phyloP scores from a whole-genome alignment of 257 asterid species.

The Eustoma russellianum region DNA sequence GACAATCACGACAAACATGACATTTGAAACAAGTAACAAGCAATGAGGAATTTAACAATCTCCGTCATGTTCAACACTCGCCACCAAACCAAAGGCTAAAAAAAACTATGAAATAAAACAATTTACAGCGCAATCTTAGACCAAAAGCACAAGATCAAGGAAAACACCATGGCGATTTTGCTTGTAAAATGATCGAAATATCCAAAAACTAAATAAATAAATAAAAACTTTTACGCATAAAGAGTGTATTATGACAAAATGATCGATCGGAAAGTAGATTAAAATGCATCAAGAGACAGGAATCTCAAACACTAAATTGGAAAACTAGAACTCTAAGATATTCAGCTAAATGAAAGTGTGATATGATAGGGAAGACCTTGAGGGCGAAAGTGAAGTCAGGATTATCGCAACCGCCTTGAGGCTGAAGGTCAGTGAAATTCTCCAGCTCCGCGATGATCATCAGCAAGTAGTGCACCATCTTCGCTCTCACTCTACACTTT shows the following conservation, averaged over 20 bases:
- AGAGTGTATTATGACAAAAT: not conserved
- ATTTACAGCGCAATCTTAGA: not conserved
- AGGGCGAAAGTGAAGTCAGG: conserved; percentile 56
- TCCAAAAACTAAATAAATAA: not conserved
- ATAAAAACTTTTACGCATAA: not conserved
- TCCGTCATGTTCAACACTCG: no score
- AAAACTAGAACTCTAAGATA: conserved; percentile 7
- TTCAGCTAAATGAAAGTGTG: not conserved
- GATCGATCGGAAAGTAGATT: not conserved
- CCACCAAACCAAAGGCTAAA: not conserved
- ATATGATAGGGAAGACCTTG: conserved; percentile 33
- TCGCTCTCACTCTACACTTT: conserved; percentile 5
- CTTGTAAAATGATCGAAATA: not conserved
- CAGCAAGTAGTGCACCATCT: conserved; percentile 62
- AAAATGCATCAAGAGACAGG: not conserved
- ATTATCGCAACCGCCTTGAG: conserved; percentile 71
- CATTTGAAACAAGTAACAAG: not conserved
- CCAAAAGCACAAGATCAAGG: no score
- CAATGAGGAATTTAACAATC: no score
- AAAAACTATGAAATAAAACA: not conserved
- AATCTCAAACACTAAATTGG: not conserved
- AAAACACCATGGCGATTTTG: not conserved
- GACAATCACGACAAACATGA: no score
- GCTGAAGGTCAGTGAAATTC: conserved; percentile 67
- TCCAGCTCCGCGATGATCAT: conserved; percentile 74